A percentile compares a stretch with the other conserved stretches of the same genome.
Conservation (phyloP, 176 grass and related monocot genomes). For the Ensete ventricosum region DNA sequence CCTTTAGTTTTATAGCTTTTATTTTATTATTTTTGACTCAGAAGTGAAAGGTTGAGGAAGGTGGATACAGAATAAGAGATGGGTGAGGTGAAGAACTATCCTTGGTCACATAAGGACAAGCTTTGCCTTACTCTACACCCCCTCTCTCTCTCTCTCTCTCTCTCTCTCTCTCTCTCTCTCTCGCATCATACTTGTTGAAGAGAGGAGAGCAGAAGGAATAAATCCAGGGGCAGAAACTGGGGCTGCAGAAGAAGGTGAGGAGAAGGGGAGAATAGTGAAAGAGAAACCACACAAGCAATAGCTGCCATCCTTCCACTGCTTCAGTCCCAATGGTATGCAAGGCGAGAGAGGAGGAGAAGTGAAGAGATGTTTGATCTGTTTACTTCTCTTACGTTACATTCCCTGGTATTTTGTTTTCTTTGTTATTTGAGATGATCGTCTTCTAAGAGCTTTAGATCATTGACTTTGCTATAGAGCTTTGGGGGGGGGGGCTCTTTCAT, state of each 20-base stretch:
- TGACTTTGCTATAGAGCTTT: conserved; percentile 20
- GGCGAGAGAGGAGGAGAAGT: too few relatives aligned
- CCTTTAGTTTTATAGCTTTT: too few relatives aligned
- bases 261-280: too few relatives aligned
- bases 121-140: neutral
- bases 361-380: too few relatives aligned
- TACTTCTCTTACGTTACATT: neutral
- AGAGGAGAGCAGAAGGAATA: too few relatives aligned
- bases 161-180: neutral
- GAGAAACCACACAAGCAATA: too few relatives aligned
- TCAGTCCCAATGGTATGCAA: too few relatives aligned
- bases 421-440: conserved; percentile 30
- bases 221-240: too few relatives aligned
- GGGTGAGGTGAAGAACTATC: neutral
- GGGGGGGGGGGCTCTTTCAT: conserved; percentile 34
- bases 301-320: too few relatives aligned
- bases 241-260: too few relatives aligned
- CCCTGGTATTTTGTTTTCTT: neutral
- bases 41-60: neutral
- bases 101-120: neutral
- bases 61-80: neutral
- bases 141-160: neutral
- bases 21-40: neutral
- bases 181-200: neutral
- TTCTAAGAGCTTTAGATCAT: neutral